phyloP scores from a whole-genome alignment of 352 stramenopile genomes.

The Phytophthora sansomeana region DNA sequence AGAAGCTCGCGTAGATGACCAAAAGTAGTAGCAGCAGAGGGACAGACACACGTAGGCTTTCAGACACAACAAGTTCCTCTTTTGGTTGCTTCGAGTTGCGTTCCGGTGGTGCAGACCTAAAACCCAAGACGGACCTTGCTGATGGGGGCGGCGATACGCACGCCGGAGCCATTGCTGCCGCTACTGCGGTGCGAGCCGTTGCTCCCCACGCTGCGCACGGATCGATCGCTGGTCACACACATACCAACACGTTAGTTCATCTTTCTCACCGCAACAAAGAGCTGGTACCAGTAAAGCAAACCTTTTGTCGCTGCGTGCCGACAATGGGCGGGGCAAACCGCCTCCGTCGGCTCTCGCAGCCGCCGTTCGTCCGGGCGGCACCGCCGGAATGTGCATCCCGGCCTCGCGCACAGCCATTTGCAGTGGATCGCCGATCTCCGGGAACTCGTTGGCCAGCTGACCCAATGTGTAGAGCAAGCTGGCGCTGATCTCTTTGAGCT shows the following conservation, averaged over 20 bases:
- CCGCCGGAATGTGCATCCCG: slow-evolving; percentile 81
- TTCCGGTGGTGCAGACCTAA: slow-evolving; percentile 34
- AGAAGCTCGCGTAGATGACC: slow-evolving; percentile 60
- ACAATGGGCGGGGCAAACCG: slow-evolving; percentile 60
- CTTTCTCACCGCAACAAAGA: slow-evolving; percentile 12
- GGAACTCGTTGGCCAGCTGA: slow-evolving; percentile 94
- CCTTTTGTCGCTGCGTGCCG: slow-evolving; percentile 77
- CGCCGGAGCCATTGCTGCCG: slow-evolving; percentile 51
- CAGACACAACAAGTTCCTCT: too few relatives aligned
- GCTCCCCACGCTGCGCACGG: slow-evolving; percentile 59
- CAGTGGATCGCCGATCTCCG: slow-evolving; percentile 91
- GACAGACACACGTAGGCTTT: too few relatives aligned
- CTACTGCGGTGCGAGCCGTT: slow-evolving; percentile 60
- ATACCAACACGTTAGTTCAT: slow-evolving; percentile 13
- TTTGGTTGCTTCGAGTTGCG: too few relatives aligned
- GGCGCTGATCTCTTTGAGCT: slow-evolving; percentile 84
- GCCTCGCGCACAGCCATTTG: slow-evolving; percentile 70
- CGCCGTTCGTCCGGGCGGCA: slow-evolving; percentile 71
- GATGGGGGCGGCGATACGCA: slow-evolving; percentile 66
- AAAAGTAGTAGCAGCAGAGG: neutral
- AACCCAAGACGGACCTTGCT: slow-evolving; percentile 73
- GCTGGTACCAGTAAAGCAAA: too few relatives aligned
- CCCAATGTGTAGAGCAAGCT: slow-evolving; percentile 92
- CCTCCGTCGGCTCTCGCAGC: slow-evolving; percentile 54
- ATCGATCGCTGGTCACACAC: slow-evolving; percentile 49